Conservation (phyloP, 2,329 filamentous ascomycete genomes). For the Aspergillus nomiae region DNA sequence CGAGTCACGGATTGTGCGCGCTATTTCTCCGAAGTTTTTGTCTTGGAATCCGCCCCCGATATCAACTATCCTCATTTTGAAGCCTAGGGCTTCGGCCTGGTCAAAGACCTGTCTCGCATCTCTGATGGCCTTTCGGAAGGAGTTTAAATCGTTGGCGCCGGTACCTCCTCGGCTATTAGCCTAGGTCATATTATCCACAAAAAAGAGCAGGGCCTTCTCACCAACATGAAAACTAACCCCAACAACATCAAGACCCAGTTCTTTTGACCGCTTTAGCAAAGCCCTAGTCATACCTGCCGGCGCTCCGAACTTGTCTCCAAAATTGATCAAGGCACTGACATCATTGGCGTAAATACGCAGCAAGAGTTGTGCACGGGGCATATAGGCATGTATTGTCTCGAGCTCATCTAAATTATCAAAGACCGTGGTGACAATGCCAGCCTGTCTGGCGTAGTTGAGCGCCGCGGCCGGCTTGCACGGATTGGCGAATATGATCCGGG, state of each 20-base stretch:
- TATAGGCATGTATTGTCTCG: slow-evolving; percentile 23
- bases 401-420: slow-evolving; percentile 34
- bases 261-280: slow-evolving; percentile 23
- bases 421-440: slow-evolving; percentile 23
- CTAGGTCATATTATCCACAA: not conserved
- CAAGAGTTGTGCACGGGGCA: slow-evolving; percentile 24
- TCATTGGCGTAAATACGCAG: slow-evolving; percentile 20
- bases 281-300: not conserved
- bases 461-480: slow-evolving; percentile 28
- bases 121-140: slow-evolving; percentile 22
- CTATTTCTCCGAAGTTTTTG: slow-evolving; percentile 21
- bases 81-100: slow-evolving; percentile 19
- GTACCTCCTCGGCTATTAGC: slow-evolving; percentile 15
- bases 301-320: slow-evolving; percentile 10
- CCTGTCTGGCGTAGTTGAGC: slow-evolving; percentile 20
- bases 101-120: slow-evolving; percentile 21
- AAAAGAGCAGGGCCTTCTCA: not conserved
- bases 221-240: slow-evolving; percentile 35
- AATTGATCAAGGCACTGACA: slow-evolving; percentile 6
- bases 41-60: slow-evolving; percentile 30
- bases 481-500: slow-evolving; percentile 30
- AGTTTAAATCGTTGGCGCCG: slow-evolving; percentile 18
- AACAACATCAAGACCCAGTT: slow-evolving; percentile 24
- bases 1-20: slow-evolving; percentile 7
- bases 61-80: slow-evolving; percentile 22